Percentiles rank a stretch among this genome's conserved stretches.
Evolutionary conservation across 1,284 basidiomycete genomes (phyloP).

Genomic region (Leccinum fuscescens): DNA sequence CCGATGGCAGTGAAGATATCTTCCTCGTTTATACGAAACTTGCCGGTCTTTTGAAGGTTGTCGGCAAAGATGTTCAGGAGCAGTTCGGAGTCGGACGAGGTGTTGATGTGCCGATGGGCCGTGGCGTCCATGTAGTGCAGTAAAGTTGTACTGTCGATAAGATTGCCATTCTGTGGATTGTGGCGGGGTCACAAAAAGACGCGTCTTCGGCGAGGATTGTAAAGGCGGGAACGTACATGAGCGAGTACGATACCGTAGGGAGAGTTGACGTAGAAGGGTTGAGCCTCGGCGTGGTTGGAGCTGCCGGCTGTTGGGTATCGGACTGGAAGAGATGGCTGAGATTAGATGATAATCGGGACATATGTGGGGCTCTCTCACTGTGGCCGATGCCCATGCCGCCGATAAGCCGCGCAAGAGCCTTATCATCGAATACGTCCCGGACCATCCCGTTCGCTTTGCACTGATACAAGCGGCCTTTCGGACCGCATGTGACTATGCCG

Average conservation of each 20-base stretch:
- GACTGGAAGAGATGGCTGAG: slow-evolving; percentile 47
- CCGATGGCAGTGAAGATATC: slow-evolving; percentile 96
- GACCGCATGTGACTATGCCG: slow-evolving; percentile 95
- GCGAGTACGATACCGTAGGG: slow-evolving; percentile 98
- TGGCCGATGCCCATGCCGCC: slow-evolving; percentile 99
- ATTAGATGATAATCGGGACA: slow-evolving; percentile 8
- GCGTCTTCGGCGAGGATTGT: not conserved
- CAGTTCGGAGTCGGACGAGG: slow-evolving; percentile 96
- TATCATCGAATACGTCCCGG: slow-evolving; percentile 91
- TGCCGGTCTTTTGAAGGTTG: slow-evolving; percentile 97
- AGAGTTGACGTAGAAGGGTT: slow-evolving; percentile 99
- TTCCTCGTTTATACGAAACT: slow-evolving; percentile 99
- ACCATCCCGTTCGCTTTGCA: slow-evolving; percentile 99
- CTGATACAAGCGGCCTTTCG: slow-evolving; percentile 94
- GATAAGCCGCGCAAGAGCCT: slow-evolving; percentile 73
- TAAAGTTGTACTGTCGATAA: slow-evolving; percentile 89
- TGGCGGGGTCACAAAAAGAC: slow-evolving; percentile 6
- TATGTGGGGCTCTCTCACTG: slow-evolving; percentile 48
- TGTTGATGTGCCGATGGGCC: slow-evolving; percentile 98
- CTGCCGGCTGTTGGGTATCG: slow-evolving; percentile 98
- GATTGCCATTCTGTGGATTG: slow-evolving; percentile 85
- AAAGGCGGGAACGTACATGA: slow-evolving; percentile 61
- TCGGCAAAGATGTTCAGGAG: slow-evolving; percentile 97
- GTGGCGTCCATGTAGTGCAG: slow-evolving; percentile 94
- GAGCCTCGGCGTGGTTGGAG: slow-evolving; percentile 96